phyloP scores from a whole-genome alignment of 495 filamentous ascomycete genomes.

The Aspergillus olivimuriae region DNA sequence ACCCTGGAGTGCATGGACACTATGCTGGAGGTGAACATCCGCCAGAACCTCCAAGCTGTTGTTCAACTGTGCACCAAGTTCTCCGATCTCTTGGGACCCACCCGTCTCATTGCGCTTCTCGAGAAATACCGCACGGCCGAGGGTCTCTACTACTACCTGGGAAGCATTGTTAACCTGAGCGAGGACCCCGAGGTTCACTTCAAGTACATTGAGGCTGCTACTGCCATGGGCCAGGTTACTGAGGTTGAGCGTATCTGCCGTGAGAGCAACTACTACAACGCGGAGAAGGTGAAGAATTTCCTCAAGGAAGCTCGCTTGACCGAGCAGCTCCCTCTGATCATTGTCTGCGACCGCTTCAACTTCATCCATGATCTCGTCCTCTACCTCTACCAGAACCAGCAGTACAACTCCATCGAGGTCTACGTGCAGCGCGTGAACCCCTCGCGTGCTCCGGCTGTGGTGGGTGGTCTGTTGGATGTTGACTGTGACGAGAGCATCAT shows the following conservation, averaged over 20 bases:
- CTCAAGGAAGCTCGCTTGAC: slow-evolving; percentile 90
- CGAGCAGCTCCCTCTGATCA: slow-evolving; percentile 93
- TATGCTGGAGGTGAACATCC: slow-evolving; percentile 94
- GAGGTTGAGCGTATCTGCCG: slow-evolving; percentile 97
- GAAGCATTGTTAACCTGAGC: slow-evolving; percentile 93
- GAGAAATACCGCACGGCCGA: slow-evolving; percentile 97
- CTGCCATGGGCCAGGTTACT: slow-evolving; percentile 80
- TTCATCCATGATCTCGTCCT: slow-evolving; percentile 96
- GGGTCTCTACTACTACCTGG: slow-evolving; percentile 96
- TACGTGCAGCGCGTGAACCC: slow-evolving; percentile 99
- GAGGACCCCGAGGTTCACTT: slow-evolving; percentile 94
- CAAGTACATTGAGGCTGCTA: slow-evolving; percentile 99
- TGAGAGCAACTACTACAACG: slow-evolving; percentile 90
- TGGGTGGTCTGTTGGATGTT: slow-evolving; percentile 93
- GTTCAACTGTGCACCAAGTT: slow-evolving; percentile 96
- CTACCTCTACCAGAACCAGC: slow-evolving; percentile 98
- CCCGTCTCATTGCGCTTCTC: slow-evolving; percentile 82
- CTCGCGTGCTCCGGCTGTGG: slow-evolving; percentile 82
- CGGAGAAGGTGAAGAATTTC: slow-evolving; percentile 99
- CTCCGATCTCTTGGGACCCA: slow-evolving; percentile 90
- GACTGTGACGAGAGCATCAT: slow-evolving; percentile 96
- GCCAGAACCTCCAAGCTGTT: slow-evolving; percentile 90
- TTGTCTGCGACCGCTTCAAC: slow-evolving; percentile 98
- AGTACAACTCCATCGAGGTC: slow-evolving; percentile 98
- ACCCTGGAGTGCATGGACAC: slow-evolving; percentile 90